phyloP scores from a whole-genome alignment of 2,329 filamentous ascomycete species.

The Purpureocillium lavendulum region DNA sequence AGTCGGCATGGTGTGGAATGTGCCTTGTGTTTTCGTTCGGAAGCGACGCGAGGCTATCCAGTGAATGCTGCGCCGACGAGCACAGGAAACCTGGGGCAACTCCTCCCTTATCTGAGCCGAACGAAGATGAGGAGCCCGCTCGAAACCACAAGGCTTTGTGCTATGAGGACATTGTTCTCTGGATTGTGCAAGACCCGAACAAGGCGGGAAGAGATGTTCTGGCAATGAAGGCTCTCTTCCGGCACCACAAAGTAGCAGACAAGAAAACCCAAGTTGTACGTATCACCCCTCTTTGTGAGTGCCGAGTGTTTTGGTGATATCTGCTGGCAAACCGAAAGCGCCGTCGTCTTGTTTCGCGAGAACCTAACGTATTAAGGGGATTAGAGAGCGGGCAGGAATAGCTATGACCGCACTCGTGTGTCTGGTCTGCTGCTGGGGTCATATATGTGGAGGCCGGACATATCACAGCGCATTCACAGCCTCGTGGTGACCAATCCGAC shows the following conservation, averaged over 20 bases:
- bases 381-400: too few species aligned
- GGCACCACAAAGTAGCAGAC: constrained; percentile 5
- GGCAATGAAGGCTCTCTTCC: constrained; percentile 6
- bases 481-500: too few species aligned
- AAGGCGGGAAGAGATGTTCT: constrained; percentile 4
- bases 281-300: not conserved
- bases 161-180: constrained; percentile 6
- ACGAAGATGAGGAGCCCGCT: constrained; percentile 1
- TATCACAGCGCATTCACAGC: too few species aligned
- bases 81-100: not conserved
- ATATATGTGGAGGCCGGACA: too few species aligned
- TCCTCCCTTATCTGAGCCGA: not conserved
- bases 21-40: too few species aligned
- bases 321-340: not conserved
- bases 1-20: too few species aligned
- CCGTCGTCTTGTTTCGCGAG: constrained; percentile 6
- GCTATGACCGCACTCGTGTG: too few species aligned
- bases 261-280: constrained; percentile 5
- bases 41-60: too few species aligned
- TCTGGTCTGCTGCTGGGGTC: too few species aligned
- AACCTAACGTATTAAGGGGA: too few species aligned
- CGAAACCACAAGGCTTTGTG: constrained; percentile 4
- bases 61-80: not conserved
- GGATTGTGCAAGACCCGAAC: constrained; percentile 4
- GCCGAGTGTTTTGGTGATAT: not conserved